Base-by-base conservation (phyloP, 83 land plant species). In the Thuja plicata region DNA sequence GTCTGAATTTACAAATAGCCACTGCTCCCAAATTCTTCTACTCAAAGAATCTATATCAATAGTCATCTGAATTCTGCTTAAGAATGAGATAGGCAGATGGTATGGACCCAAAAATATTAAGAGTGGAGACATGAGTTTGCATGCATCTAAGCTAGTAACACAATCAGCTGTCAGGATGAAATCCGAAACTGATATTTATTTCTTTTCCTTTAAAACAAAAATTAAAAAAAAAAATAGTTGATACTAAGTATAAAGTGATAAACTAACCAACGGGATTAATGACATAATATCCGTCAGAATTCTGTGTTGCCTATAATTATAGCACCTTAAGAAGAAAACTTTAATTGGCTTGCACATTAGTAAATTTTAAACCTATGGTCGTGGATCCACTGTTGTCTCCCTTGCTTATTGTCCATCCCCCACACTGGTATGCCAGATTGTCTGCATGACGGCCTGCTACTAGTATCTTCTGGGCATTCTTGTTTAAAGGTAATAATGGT, bases 321-420 rank as follows among this genome's bases (percentile, higher is more conserved):
- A 27, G 73, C 73, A 66, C 73, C 79, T 12, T 76, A 34, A 35
- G 38, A 15, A 76, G 40, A 76, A 76, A 76, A 27, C 79, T 76
- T 11, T 32, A 76, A 32, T 76, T 35, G 38, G 34, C 38, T 35
- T 35, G 15, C 17, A 32, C 37, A 74, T 7, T 66, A 45, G 37
- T 57, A 37, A 30, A 35, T 34, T 37, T 66, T 55, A 89, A 89
- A 94, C 96, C 94, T 55, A 84, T 87, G 40, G 96, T 94, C 8
- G 88, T 94, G 88, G 92, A 90, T 40, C 98, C 97, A 87, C 92
- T 91, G 3, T 32, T 34, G 52, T 96, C 99, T 73, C 90, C 78
- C 97, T 97, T 95, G 21, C 87, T 90, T 37, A 91, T 89, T 9
- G 99, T 97, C 99, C 99, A 97, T 41, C 99, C 99, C 70, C 99